These are phyloP conservation scores for Kwoniella shandongensis DNA, from an alignment of 768 basidiomycete genomes.

Conservation along the genomic window DNA sequence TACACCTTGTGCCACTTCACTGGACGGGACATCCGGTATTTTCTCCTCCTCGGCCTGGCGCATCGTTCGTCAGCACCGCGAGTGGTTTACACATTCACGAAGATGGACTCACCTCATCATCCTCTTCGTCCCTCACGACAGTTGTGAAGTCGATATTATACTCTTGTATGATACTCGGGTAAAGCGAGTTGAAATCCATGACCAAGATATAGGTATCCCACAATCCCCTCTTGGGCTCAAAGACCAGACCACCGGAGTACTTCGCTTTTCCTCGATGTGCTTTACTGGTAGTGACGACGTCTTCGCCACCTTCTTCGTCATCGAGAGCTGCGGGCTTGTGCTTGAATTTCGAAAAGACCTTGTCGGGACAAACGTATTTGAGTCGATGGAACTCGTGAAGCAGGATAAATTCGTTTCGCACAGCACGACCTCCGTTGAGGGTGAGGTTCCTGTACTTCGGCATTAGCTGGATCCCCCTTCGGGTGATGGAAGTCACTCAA, in stretches of 20 bases:
- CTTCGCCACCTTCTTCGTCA: conserved; percentile 61
- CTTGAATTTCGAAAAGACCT: conserved; percentile 78
- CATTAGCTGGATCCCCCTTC: neutral
- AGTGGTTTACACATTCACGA: neutral
- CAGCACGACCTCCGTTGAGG: conserved; percentile 92
- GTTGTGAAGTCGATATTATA: conserved; percentile 99
- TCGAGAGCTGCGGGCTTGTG: conserved; percentile 51
- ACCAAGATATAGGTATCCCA: conserved; percentile 97
- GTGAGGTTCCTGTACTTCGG: conserved; percentile 79
- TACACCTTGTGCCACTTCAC: conserved; percentile 74
- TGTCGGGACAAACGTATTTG: conserved; percentile 96
- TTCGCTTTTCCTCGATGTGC: conserved; percentile 73
- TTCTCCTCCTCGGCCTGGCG: conserved; percentile 69
- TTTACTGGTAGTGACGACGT: conserved; percentile 61
- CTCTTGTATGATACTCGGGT: conserved; percentile 99
- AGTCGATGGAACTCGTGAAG: conserved; percentile 95
- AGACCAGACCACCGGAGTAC: conserved; percentile 97
- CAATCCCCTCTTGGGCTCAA: conserved; percentile 90
- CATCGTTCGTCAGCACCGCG: neutral
- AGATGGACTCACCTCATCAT: conserved; percentile 56
- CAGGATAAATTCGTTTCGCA: conserved; percentile 98
- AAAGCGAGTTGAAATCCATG: conserved; percentile 99
- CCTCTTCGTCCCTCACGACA: conserved; percentile 67
- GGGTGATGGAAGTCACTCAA: neutral
- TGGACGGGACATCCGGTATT: conserved; percentile 80